These are phyloP conservation scores for Myriosclerotinia duriaeana DNA, from an alignment of 2,329 filamentous ascomycete genomes.

Conservation along the genomic window DNA sequence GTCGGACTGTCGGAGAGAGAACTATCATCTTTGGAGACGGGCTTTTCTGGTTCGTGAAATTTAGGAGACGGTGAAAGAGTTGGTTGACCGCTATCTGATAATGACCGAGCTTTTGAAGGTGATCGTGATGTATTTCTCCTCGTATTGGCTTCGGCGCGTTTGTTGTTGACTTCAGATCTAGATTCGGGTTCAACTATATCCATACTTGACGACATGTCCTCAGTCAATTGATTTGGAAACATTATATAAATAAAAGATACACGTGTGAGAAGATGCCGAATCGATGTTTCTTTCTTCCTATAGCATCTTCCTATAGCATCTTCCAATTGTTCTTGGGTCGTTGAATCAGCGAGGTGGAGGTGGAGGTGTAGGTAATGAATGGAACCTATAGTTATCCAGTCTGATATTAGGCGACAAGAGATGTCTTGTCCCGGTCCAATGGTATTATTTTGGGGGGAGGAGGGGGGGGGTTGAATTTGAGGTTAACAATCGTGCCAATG, in stretches of 20 bases:
- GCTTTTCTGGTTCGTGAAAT: conserved; percentile 40
- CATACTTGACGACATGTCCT: conserved; percentile 23
- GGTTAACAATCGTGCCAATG: not conserved
- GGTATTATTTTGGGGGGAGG: not conserved
- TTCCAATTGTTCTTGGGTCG: not conserved
- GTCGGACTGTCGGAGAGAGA: conserved; percentile 50
- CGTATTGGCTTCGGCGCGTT: conserved; percentile 14
- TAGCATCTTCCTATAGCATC: not conserved
- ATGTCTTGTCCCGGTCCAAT: not conserved
- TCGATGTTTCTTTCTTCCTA: not conserved
- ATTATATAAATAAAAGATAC: conserved; percentile 14
- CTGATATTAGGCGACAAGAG: conserved; percentile 4
- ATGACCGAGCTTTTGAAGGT: conserved; percentile 39
- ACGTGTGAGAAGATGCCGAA: not conserved
- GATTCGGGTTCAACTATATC: conserved; percentile 18
- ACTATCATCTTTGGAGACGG: conserved; percentile 40
- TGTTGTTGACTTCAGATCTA: conserved; percentile 5
- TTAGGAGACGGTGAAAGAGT: conserved; percentile 40
- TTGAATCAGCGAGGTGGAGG: not conserved
- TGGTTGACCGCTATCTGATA: conserved; percentile 37
- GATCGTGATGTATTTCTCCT: conserved; percentile 29
- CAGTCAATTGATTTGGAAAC: conserved; percentile 5
- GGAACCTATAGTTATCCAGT: not conserved
- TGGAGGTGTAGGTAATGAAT: too few species aligned
- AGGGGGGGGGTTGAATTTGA: too few species aligned